phyloP scores from a whole-genome alignment of 345 rosid genomes.

The Trapa incisa region DNA sequence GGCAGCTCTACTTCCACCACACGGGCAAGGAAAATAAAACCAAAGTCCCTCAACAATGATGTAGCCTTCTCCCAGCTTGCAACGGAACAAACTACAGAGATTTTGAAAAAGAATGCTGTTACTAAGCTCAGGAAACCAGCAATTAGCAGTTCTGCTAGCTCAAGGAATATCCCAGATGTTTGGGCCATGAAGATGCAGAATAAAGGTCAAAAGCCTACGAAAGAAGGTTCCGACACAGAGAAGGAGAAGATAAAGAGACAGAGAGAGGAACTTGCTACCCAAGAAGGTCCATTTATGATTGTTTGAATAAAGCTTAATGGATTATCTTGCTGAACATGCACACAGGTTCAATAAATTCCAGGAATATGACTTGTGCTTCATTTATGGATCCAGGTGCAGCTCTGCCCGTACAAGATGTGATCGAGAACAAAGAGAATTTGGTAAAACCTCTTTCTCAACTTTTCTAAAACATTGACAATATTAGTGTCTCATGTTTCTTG shows the following conservation, averaged over 20 bases:
- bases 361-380: conserved; percentile 1
- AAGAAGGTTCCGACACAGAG: conserved; percentile 28
- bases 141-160: conserved; percentile 25
- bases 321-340: no score
- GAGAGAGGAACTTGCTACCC: conserved; percentile 28
- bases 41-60: conserved; percentile 40
- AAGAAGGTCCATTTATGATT: conserved; percentile 31
- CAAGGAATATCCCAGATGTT: conserved; percentile 29
- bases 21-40: conserved; percentile 37
- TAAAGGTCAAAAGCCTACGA: conserved; percentile 39
- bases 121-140: conserved; percentile 26
- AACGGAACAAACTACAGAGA: conserved; percentile 29
- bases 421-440: conserved; percentile 79
- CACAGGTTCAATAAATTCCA: not conserved
- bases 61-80: conserved; percentile 21
- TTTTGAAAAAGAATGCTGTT: conserved; percentile 25
- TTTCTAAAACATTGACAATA: not conserved
- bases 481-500: not conserved
- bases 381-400: conserved; percentile 35
- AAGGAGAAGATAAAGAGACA: conserved; percentile 32
- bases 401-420: conserved; percentile 15
- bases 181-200: conserved; percentile 32
- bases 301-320: not conserved
- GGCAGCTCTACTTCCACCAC: conserved; percentile 29
- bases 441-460: conserved; percentile 16